Evolutionary conservation across 1,284 basidiomycete species (phyloP).

Genomic region (Trichosporon asahii): DNA sequence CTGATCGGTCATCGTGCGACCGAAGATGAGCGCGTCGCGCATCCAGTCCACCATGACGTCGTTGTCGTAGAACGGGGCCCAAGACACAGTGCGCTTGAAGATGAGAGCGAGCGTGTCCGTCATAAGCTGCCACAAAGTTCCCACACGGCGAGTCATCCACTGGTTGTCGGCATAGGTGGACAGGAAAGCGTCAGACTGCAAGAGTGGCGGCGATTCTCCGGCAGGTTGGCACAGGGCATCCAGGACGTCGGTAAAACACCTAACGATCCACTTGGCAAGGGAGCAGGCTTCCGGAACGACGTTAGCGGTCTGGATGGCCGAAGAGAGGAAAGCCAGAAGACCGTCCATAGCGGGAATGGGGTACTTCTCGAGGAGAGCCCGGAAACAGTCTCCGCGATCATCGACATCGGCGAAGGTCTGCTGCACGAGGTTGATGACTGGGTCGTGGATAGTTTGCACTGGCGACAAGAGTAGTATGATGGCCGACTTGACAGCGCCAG

Average conservation of each 20-base stretch:
- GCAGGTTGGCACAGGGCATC: slow-evolving; percentile 74
- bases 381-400: slow-evolving; percentile 78
- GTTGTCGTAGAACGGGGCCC: slow-evolving; percentile 74
- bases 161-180: slow-evolving; percentile 29
- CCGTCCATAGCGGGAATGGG: slow-evolving; percentile 67
- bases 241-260: slow-evolving; percentile 84
- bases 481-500: slow-evolving; percentile 57
- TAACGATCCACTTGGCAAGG: slow-evolving; percentile 78
- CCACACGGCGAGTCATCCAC: slow-evolving; percentile 57
- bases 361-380: slow-evolving; percentile 65
- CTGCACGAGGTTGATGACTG: slow-evolving; percentile 70
- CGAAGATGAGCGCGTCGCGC: slow-evolving; percentile 91
- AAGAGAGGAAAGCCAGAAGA: slow-evolving; percentile 63
- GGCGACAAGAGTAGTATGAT: slow-evolving; percentile 76
- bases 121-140: slow-evolving; percentile 79
- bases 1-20: slow-evolving; percentile 73
- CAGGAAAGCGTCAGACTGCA: slow-evolving; percentile 54
- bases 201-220: slow-evolving; percentile 47
- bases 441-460: slow-evolving; percentile 65
- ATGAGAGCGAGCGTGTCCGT: slow-evolving; percentile 73
- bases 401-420: slow-evolving; percentile 83
- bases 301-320: slow-evolving; percentile 63
- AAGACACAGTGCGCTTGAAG: slow-evolving; percentile 73
- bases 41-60: slow-evolving; percentile 90
- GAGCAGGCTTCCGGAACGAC: slow-evolving; percentile 76